phyloP scores from a whole-genome alignment of 148 eudicot genomes.

The Fagopyrum tataricum region DNA sequence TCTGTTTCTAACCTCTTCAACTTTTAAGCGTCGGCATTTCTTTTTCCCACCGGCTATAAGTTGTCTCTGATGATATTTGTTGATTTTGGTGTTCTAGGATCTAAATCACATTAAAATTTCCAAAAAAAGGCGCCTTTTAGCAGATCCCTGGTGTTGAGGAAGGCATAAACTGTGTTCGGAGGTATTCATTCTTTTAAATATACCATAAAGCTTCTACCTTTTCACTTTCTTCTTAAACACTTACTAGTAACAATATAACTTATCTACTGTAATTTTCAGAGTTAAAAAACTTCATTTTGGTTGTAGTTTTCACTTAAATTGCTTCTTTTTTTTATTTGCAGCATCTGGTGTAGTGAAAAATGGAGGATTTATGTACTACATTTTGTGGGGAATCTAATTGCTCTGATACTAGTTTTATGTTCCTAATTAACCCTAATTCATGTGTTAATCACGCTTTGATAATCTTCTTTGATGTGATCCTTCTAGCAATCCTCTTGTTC shows the following conservation, averaged over 20 bases:
- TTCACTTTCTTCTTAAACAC: not conserved
- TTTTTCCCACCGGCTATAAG: not conserved
- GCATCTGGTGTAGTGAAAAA: not conserved
- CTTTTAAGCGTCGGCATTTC: not conserved
- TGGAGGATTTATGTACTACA: conserved; percentile 28
- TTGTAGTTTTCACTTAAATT: not conserved
- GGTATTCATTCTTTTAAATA: not conserved
- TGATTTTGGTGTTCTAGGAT: not conserved
- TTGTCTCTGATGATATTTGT: not conserved
- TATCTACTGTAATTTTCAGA: not conserved
- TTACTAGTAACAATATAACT: not conserved
- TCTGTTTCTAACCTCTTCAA: not conserved
- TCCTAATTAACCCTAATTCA: conserved; percentile 53
- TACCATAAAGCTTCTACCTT: not conserved
- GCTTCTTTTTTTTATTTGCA: conserved; percentile 1
- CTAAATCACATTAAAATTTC: not conserved
- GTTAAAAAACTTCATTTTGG: not conserved
- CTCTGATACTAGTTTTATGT: conserved; percentile 27
- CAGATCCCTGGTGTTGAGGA: not conserved
- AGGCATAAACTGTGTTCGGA: not conserved
- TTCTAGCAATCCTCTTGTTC: conserved; percentile 41
- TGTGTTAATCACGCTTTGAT: conserved; percentile 65
- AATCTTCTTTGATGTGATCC: conserved; percentile 46
- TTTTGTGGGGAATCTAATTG: conserved; percentile 27
- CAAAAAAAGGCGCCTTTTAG: not conserved